Base-by-base conservation (phyloP, 768 basidiomycete genomes). In the Psilocybe tampanensis region DNA sequence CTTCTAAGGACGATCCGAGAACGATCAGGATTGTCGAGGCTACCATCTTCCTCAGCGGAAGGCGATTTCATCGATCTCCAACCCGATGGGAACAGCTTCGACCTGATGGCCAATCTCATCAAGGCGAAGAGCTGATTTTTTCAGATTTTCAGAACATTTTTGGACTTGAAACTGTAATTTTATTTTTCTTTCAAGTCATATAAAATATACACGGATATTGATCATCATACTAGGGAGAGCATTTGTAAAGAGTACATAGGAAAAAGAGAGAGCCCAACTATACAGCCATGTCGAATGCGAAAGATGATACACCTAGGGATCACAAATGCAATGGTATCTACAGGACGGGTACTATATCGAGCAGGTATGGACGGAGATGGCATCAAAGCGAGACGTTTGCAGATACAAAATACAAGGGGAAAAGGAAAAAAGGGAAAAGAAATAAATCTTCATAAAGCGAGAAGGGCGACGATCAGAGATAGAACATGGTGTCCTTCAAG, bases 31-130 rank as follows among this genome's bases (percentile, higher is more conserved):
- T 71, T 66, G 69, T 32, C 45, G 13, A 56, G 54, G 45, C 36
- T 36, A 54, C 59, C 41, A 45, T 62, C 36, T 44, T 61, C 52
- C 19, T 60, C 36, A 21, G 56, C 59, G 17, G 64, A 74, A 54
- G 55, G 70, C 58, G 77, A 75, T 22, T 95, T 82, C 67, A 88
- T 98, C 51, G 95, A 99, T 71, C 72, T 99, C 18, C 97, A 97
- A 69, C 97, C 97, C 1, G 95, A 98, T 66, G 94, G 95, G 48
- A 99, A 99, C 69, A 93, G 93, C 65, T 98, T 98, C 63, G 96
- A 98, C 72, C 78, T 98, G 61, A 90, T 97, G 90, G 82, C 86
- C 33, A 93, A 94, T 29, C 69, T 96, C 70, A 95, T 96, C 63
- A 89, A 78, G 60, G 69, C 74, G 1, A 83, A 83, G 63, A 66